Evolutionary conservation across 148 eudicot genomes (phyloP).

Genomic region (Rhododendron ferrugineum): DNA sequence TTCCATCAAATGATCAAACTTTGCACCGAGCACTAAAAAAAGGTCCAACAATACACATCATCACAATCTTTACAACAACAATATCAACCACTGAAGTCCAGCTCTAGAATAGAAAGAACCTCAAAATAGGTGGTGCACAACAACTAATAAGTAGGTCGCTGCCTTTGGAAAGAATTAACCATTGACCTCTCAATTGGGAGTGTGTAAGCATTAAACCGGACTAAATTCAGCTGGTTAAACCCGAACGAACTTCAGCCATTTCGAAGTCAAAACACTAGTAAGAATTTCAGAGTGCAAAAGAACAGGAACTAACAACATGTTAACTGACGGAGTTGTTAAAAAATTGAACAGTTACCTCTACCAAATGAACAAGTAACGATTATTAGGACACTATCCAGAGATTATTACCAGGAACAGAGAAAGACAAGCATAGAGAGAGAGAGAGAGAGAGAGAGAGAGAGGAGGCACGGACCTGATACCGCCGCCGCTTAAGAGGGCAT

Average conservation of each 20-base stretch:
- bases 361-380: background rate
- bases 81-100: background rate
- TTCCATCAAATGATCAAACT: background rate
- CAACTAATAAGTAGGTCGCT: background rate
- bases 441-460: background rate
- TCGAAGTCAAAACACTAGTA: background rate
- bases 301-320: background rate
- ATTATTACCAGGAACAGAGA: background rate
- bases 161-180: background rate
- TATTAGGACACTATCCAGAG: background rate
- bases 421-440: too few species aligned
- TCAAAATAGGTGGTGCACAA: background rate
- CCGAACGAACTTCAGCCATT: background rate
- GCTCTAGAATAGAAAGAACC: background rate
- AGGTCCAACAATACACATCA: background rate
- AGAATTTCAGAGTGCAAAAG: background rate
- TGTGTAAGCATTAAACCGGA: background rate
- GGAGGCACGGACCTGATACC: slow-evolving; percentile 39
- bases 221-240: background rate
- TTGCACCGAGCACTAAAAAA: background rate
- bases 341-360: background rate
- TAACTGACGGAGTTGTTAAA: background rate
- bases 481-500: slow-evolving; percentile 55
- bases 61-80: background rate
- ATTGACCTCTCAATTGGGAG: background rate